Evolutionary conservation across 2,329 filamentous ascomycete species (phyloP), one percentile per base, ranked within the genome.

Genomic region (Epichloe sibirici): DNA sequence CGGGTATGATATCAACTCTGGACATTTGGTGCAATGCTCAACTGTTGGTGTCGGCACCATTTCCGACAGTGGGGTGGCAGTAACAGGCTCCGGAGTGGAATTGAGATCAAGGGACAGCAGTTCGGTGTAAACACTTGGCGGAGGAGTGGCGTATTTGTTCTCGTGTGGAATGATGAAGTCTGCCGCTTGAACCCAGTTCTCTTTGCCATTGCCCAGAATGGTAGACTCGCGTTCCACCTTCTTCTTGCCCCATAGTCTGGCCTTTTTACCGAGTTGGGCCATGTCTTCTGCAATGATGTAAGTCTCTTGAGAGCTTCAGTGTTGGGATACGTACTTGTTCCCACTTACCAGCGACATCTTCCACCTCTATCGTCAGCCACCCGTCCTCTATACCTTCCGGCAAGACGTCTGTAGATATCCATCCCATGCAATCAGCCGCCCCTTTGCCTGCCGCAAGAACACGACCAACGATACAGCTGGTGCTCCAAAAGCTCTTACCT

Each of bases 401-500:
- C 2, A 74, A 60, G 17, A 84, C 71, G 51, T 81, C 76, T 34
- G 77, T 82, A 11, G 80, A 83, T 51, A 86, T 72, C 82, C 82
- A 84, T 49, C 82, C 82, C 79, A 85, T 81, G 61, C 82, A 82
- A 61, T 85, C 82, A 0, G 75, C 75, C 15, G 81, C 76, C 3
- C 80, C 81, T 51, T 75, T 75, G 7, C 79, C 77, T 31, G 81
- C 81, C 34, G 81, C 81, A 37, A 86, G 67, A 3, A 86, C 80
- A 31, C 81, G 76, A 3, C 82, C 82, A 9, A 85, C 76, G 43
- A 86, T 72, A 61, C 81, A 85, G 12, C 76, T 73, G 1, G 78
- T 83, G 65, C 81, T 85, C 82, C 82, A 86, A 63, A 85, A 86
- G 56, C 81, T 85, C 69, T 79, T 82, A 2, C 74, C 74, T 4